Conservation (phyloP, 2,329 filamentous ascomycete species). For the Grosmannia penicillata region DNA sequence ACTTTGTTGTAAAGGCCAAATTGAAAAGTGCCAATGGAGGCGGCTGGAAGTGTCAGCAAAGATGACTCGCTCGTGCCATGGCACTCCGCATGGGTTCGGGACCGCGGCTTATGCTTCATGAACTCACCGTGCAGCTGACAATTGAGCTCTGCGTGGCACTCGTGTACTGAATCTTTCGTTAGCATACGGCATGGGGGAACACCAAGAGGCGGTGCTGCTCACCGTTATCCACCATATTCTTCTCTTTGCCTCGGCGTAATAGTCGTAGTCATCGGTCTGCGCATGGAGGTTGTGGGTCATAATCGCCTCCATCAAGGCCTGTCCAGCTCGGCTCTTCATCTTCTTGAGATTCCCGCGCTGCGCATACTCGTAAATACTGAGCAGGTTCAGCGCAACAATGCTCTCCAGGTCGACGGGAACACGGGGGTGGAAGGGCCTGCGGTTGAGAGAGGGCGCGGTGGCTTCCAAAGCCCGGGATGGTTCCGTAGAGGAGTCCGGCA, state of each 20-base stretch:
- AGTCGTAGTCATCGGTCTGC: slow-evolving; percentile 22
- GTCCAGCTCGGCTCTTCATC: slow-evolving; percentile 31
- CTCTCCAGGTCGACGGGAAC: slow-evolving; percentile 30
- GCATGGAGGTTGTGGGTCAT: slow-evolving; percentile 29
- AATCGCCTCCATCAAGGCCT: slow-evolving; percentile 31
- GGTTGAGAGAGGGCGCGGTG: slow-evolving; percentile 10
- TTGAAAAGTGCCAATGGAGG: slow-evolving; percentile 9
- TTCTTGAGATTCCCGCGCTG: slow-evolving; percentile 37
- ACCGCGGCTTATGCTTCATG: background rate
- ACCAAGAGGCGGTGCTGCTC: slow-evolving; percentile 5
- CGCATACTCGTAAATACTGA: slow-evolving; percentile 37
- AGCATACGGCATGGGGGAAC: background rate
- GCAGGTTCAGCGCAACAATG: slow-evolving; percentile 29
- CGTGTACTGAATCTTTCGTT: slow-evolving; percentile 29
- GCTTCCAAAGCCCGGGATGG: slow-evolving; percentile 28
- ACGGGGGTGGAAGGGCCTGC: slow-evolving; percentile 26
- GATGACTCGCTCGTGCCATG: background rate
- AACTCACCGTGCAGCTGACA: slow-evolving; percentile 30
- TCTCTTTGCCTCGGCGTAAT: slow-evolving; percentile 28
- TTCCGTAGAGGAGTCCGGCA: slow-evolving; percentile 27
- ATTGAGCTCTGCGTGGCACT: slow-evolving; percentile 34
- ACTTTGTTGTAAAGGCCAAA: slow-evolving; percentile 27
- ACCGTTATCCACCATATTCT: slow-evolving; percentile 39
- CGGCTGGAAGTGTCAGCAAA: slow-evolving; percentile 3
- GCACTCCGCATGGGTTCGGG: too few relatives aligned